Base-by-base conservation (phyloP, 1,284 basidiomycete species). In the Cryptococcus sp. region DNA sequence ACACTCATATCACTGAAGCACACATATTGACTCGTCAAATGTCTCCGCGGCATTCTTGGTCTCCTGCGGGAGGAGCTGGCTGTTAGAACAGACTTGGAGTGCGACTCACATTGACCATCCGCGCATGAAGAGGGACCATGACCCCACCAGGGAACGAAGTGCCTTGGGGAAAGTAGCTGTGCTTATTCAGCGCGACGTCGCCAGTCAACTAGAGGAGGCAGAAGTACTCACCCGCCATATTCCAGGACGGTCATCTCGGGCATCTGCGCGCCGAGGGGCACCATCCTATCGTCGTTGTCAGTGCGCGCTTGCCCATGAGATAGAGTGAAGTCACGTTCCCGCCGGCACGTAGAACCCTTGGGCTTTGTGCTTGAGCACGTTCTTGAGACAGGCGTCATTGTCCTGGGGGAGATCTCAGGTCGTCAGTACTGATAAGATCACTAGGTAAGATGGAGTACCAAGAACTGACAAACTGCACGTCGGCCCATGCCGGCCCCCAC, bases 91-190 rank as follows among this genome's bases (percentile, higher is more conserved):
- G 13, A 13, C 13, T 5, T 17, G 5, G 41, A 17, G 13, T n/a
- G 27, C 27, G 10, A 59, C 55, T 58, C 19, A 62, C 60, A 48
- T 70, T 72, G 23, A 72, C 70, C 71, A 73, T 73, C 23, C 71
- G 50, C 10, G 71, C 71, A 50, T 73, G 69, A 20, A 73, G 52
- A n/a, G 71, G 71, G 0, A 71, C 59, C 60, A 70, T 61, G 5
- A 73, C 69, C 19, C 71, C 71, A 8, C 68, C 68, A 10, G 68
- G 71, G 55, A 73, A 73, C 6, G 69, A 69, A 8, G 71, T 73
- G 2, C 71, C 71, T n/a, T 68, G 65, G 3, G 71, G 71, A 25
- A 73, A 69, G 50, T 71, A 73, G n/a, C 70, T 71, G 43, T 47
- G 10, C 27, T 30, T 10, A 30, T 10, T 30, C 10, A 30, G 27